Percentiles rank a stretch among this genome's conserved stretches.
Conservation (phyloP, 257 asterid species). For the Pogostemon cablin region DNA sequence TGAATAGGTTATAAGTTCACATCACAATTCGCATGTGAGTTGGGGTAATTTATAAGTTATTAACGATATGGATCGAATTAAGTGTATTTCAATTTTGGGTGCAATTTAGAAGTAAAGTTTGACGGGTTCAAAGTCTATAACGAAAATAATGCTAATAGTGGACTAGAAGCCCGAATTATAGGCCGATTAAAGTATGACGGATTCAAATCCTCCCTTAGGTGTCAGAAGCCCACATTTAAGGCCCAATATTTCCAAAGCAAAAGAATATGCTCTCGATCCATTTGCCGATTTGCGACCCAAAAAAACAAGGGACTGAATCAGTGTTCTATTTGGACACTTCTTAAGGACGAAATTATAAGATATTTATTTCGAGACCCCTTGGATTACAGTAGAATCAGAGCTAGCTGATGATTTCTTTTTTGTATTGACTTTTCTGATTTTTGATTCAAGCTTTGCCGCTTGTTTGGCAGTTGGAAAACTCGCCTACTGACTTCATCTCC, state of each 20-base stretch:
- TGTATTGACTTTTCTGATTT: not conserved
- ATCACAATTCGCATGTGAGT: no score
- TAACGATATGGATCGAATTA: not conserved
- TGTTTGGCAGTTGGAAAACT: slow-evolving; percentile 3
- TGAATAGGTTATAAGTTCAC: no score
- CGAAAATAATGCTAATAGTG: not conserved
- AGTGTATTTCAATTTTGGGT: not conserved
- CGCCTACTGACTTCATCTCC: slow-evolving; percentile 25
- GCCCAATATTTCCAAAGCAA: not conserved
- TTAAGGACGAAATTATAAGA: slow-evolving; percentile 18
- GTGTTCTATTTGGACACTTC: not conserved
- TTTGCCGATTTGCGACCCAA: not conserved
- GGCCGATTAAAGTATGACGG: not conserved
- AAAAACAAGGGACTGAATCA: not conserved
- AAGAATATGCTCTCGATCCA: not conserved
- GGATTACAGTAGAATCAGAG: not conserved
- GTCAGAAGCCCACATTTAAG: not conserved
- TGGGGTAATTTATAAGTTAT: no score
- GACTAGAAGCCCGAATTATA: not conserved
- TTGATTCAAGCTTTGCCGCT: slow-evolving; percentile 4
- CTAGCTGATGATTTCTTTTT: not conserved
- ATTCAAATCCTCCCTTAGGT: no score
- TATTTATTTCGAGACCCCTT: slow-evolving; percentile 8
- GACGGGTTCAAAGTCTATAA: not conserved
- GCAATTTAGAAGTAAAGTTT: not conserved